A percentile compares a stretch with the other conserved stretches of the same genome.
phyloP scores from a whole-genome alignment of 768 basidiomycete species.

The Phallus indusiatus region DNA sequence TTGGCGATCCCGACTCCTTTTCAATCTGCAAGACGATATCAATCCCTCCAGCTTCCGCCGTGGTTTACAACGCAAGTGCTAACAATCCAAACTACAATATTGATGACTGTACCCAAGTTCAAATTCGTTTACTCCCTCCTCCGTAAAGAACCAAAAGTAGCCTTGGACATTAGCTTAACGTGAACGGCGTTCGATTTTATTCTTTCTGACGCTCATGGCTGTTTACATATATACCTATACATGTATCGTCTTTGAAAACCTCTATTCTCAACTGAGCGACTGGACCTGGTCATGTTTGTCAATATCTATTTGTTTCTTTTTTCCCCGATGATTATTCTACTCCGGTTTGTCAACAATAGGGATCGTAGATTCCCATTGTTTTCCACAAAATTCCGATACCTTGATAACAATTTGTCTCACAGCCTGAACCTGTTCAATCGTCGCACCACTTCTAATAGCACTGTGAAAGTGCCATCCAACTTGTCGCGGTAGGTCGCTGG shows the following conservation, averaged over 20 bases:
- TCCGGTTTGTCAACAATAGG: too few relatives aligned
- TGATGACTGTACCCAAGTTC: not conserved
- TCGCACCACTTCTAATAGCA: conserved; percentile 46
- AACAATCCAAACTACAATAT: not conserved
- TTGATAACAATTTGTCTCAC: conserved; percentile 47
- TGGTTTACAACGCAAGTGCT: not conserved
- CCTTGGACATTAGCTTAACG: too few relatives aligned
- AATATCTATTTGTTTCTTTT: too few relatives aligned
- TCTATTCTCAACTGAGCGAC: too few relatives aligned
- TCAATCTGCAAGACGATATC: not conserved
- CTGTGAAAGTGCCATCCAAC: conserved; percentile 57
- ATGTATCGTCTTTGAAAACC: too few relatives aligned
- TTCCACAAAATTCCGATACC: conserved; percentile 36
- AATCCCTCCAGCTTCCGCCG: not conserved
- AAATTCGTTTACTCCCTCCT: not conserved
- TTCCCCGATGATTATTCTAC: too few relatives aligned
- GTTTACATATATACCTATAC: too few relatives aligned
- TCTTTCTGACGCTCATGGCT: too few relatives aligned
- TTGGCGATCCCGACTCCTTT: not conserved
- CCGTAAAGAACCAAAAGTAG: not conserved
- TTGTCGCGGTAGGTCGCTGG: conserved; percentile 52
- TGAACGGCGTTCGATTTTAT: too few relatives aligned
- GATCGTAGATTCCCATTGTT: too few relatives aligned
- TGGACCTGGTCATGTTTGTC: too few relatives aligned
- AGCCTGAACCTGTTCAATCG: conserved; percentile 39